These are phyloP conservation scores for Aureobasidium uvarum DNA, from an alignment of 2,329 filamentous ascomycete genomes.

Conservation along the genomic window DNA sequence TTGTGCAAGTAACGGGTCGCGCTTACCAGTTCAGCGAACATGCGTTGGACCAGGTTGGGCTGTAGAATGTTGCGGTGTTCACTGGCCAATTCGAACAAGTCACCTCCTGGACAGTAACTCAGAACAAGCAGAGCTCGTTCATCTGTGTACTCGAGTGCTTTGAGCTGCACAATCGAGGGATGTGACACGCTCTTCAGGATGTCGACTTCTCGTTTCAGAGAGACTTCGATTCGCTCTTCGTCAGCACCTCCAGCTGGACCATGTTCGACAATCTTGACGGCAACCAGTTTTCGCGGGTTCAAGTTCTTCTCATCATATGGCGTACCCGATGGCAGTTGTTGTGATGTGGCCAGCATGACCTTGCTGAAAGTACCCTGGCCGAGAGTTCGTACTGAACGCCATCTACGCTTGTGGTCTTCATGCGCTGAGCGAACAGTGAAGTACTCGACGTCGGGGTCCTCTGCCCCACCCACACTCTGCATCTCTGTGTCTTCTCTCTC, in stretches of 20 bases:
- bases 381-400: slow-evolving; percentile 74
- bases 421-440: slow-evolving; percentile 52
- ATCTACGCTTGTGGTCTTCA: slow-evolving; percentile 72
- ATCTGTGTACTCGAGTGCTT: slow-evolving; percentile 84
- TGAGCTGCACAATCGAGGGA: slow-evolving; percentile 85
- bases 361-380: slow-evolving; percentile 95
- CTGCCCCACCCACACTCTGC: slow-evolving; percentile 31
- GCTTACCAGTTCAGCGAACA: slow-evolving; percentile 84
- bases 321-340: slow-evolving; percentile 51
- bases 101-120: slow-evolving; percentile 89
- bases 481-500: slow-evolving; percentile 50
- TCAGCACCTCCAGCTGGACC: slow-evolving; percentile 91
- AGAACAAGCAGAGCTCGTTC: slow-evolving; percentile 80
- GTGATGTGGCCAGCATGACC: slow-evolving; percentile 85
- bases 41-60: slow-evolving; percentile 69
- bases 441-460: slow-evolving; percentile 45
- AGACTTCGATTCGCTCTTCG: slow-evolving; percentile 89
- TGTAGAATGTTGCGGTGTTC: slow-evolving; percentile 66
- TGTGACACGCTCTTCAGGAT: slow-evolving; percentile 87
- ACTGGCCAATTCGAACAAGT: slow-evolving; percentile 89
- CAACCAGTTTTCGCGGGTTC: slow-evolving; percentile 78
- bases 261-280: slow-evolving; percentile 93
- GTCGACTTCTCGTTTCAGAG: slow-evolving; percentile 89
- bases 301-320: slow-evolving; percentile 50
- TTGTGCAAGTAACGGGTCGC: slow-evolving; percentile 84